Evolutionary conservation across 2,329 filamentous ascomycete genomes (phyloP).

Genomic region (Botrytis cinerea): DNA sequence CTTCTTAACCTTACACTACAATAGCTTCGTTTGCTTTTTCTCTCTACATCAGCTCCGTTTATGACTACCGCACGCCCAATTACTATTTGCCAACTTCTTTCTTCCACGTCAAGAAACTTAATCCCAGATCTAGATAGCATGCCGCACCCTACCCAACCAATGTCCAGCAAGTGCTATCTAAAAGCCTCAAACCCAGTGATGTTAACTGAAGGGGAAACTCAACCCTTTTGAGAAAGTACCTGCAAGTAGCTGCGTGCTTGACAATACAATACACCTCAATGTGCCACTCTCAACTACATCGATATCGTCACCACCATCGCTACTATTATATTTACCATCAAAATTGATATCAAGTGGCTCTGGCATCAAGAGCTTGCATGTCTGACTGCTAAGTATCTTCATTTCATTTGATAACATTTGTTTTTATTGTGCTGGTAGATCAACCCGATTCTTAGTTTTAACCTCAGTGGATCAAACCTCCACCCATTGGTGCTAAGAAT

Average conservation of each 20-base stretch:
- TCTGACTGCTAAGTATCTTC: neutral
- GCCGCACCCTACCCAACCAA: neutral
- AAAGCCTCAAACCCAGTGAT: neutral
- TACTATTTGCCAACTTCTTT: neutral
- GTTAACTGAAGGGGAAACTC: neutral
- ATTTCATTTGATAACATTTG: slow-evolving; percentile 11
- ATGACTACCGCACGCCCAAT: neutral
- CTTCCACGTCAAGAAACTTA: neutral
- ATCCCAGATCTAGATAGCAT: neutral
- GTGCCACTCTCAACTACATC: neutral
- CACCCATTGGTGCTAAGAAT: slow-evolving; percentile 70
- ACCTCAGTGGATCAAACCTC: slow-evolving; percentile 60
- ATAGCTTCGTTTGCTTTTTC: slow-evolving; percentile 7
- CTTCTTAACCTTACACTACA: neutral
- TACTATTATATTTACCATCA: neutral
- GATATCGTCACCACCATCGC: neutral
- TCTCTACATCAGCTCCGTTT: neutral
- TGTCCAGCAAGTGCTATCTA: slow-evolving; percentile 12
- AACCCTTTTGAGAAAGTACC: neutral
- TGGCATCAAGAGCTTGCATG: neutral
- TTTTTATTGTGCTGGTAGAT: slow-evolving; percentile 42
- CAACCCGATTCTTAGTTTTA: slow-evolving; percentile 64
- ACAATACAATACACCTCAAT: neutral
- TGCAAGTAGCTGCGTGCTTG: neutral
- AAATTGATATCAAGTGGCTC: neutral